Evolutionary conservation across 1,284 basidiomycete genomes (phyloP).

Genomic region (Cutaneotrichosporon sp.): DNA sequence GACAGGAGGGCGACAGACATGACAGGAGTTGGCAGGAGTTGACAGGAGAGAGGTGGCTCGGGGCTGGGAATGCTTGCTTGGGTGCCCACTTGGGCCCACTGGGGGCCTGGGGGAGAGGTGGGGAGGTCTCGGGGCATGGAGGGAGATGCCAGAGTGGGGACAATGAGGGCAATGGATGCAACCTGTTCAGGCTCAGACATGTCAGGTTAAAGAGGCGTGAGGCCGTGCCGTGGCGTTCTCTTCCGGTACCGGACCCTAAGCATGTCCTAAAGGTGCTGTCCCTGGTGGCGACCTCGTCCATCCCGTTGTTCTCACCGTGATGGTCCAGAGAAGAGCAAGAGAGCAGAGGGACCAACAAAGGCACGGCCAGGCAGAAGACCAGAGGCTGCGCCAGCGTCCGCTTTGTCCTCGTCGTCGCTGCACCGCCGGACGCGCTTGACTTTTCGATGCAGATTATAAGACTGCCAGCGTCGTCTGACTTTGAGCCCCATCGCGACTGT

Average conservation of each 20-base stretch:
- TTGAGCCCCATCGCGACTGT: conserved; percentile 4
- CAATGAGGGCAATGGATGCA: not conserved
- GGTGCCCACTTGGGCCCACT: too few species aligned
- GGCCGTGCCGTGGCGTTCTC: not conserved
- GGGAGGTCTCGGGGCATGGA: too few species aligned
- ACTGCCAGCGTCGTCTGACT: not conserved
- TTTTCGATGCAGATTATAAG: not conserved
- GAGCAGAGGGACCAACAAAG: not conserved
- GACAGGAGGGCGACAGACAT: not conserved
- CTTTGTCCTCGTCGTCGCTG: not conserved
- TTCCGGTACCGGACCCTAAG: not conserved
- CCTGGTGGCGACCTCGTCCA: not conserved
- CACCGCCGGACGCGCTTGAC: not conserved
- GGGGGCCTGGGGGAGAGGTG: too few species aligned
- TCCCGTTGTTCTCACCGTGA: not conserved
- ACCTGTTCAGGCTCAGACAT: not conserved
- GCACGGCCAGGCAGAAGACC: not conserved
- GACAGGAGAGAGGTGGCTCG: too few species aligned
- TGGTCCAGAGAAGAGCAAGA: not conserved
- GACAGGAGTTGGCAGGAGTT: too few species aligned
- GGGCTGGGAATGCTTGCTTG: too few species aligned
- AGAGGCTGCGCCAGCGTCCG: not conserved
- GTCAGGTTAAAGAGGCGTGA: not conserved
- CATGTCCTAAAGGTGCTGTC: not conserved
- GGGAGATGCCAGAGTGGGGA: too few species aligned